These are phyloP conservation scores for Geotrichum candidum DNA, from an alignment of 1,139 yeast genomes.

Conservation along the genomic window DNA sequence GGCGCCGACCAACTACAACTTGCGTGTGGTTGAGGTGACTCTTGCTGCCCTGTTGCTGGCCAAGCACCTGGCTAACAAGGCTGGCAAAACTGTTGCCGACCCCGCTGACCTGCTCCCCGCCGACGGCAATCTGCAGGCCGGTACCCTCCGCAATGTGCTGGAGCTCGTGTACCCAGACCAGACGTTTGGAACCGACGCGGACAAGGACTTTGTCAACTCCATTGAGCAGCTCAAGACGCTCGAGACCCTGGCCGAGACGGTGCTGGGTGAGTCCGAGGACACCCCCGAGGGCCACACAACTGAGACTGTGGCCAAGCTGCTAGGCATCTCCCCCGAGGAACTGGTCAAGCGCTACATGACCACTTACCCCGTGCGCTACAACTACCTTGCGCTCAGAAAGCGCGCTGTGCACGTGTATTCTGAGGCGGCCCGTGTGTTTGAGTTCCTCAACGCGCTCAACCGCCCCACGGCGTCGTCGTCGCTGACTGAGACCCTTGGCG, in stretches of 20 bases:
- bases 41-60: conserved; percentile 28
- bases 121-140: conserved; percentile 54
- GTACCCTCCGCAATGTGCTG: conserved; percentile 62
- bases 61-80: conserved; percentile 43
- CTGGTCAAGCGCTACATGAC: conserved; percentile 45
- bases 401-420: conserved; percentile 59
- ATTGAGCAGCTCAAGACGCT: conserved; percentile 37
- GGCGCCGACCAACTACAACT: conserved; percentile 62
- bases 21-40: conserved; percentile 37
- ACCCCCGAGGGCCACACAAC: conserved; percentile 45
- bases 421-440: conserved; percentile 57
- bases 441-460: conserved; percentile 39
- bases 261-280: conserved; percentile 18
- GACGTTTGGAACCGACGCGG: conserved; percentile 12
- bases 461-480: conserved; percentile 23
- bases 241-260: conserved; percentile 42
- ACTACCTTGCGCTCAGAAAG: conserved; percentile 49
- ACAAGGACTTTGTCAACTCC: background rate
- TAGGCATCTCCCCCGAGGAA: conserved; percentile 43
- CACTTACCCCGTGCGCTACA: conserved; percentile 53
- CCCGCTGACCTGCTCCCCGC: conserved; percentile 33
- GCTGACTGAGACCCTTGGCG: conserved; percentile 40
- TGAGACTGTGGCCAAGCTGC: conserved; percentile 44
- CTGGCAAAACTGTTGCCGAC: background rate
- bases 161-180: conserved; percentile 34